phyloP scores from a whole-genome alignment of 2,329 filamentous ascomycete species.

The Blumeria hordei region DNA sequence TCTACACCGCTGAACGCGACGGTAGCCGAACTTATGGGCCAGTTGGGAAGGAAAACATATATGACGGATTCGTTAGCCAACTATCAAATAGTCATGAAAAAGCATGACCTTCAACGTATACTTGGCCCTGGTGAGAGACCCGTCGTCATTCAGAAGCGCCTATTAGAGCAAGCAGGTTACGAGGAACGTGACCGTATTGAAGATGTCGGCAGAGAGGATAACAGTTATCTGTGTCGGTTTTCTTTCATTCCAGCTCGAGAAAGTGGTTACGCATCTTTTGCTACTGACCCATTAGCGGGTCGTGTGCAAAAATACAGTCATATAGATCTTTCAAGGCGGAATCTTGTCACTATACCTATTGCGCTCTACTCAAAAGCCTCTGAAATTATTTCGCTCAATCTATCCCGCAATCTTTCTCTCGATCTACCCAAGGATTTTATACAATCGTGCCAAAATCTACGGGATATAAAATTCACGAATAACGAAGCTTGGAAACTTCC shows the following conservation, averaged over 20 bases:
- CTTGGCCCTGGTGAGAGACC: constrained; percentile 59
- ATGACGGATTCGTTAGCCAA: constrained; percentile 76
- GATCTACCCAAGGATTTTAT: constrained; percentile 94
- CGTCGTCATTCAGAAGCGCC: constrained; percentile 69
- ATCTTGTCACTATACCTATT: constrained; percentile 86
- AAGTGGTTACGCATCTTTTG: constrained; percentile 47
- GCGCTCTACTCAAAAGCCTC: constrained; percentile 72
- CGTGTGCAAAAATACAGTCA: constrained; percentile 82
- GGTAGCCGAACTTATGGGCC: constrained; percentile 66
- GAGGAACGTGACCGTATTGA: constrained; percentile 67
- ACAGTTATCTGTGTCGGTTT: constrained; percentile 89
- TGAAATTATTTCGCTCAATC: constrained; percentile 84
- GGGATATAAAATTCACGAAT: constrained; percentile 88
- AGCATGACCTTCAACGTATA: constrained; percentile 71
- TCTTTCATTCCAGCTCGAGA: constrained; percentile 80
- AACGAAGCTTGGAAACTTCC: constrained; percentile 80
- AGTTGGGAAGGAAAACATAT: constrained; percentile 84
- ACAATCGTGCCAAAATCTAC: constrained; percentile 68
- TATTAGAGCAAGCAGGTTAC: constrained; percentile 83
- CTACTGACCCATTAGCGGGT: constrained; percentile 59
- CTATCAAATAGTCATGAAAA: constrained; percentile 86
- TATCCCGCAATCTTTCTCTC: constrained; percentile 76
- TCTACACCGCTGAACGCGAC: constrained; percentile 65
- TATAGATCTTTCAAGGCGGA: constrained; percentile 72
- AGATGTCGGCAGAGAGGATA: constrained; percentile 86